Conservation (phyloP, 169 alveolate species). For the Plasmodium cynomolgi region DNA sequence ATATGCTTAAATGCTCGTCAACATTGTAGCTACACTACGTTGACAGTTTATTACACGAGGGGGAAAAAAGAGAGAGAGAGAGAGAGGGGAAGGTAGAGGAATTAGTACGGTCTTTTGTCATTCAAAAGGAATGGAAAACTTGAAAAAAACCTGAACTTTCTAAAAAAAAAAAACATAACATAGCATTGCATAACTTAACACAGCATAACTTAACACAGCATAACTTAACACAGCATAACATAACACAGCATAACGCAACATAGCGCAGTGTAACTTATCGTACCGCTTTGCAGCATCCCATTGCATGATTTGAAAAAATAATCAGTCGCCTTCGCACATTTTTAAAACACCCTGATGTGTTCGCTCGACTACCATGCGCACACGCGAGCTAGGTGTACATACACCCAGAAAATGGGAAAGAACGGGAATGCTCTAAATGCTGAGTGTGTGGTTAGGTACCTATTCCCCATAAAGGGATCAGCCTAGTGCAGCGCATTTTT, state of each 20-base stretch:
- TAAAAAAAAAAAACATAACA: neutral
- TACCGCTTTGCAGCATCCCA: neutral
- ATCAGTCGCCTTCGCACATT: neutral
- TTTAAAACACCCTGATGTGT: conserved; percentile 8
- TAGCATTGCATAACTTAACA: neutral
- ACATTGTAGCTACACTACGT: neutral
- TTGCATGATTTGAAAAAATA: neutral
- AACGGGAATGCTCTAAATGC: neutral
- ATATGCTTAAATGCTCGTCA: neutral
- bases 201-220: neutral
- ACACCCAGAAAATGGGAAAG: neutral
- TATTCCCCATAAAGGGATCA: neutral
- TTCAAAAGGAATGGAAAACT: neutral
- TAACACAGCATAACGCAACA: neutral
- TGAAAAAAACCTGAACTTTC: neutral
- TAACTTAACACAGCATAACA: neutral
- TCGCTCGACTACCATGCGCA: neutral
- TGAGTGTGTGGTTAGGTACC: neutral
- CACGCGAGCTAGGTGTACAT: conserved; percentile 8
- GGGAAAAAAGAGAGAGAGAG: neutral
- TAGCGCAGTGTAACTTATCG: neutral
- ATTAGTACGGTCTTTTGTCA: neutral
- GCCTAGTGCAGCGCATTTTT: neutral
- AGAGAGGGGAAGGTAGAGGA: neutral
- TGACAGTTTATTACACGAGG: neutral